Evolutionary conservation across 306 rosid genomes (phyloP).

Genomic region (Cucurbita pepo): DNA sequence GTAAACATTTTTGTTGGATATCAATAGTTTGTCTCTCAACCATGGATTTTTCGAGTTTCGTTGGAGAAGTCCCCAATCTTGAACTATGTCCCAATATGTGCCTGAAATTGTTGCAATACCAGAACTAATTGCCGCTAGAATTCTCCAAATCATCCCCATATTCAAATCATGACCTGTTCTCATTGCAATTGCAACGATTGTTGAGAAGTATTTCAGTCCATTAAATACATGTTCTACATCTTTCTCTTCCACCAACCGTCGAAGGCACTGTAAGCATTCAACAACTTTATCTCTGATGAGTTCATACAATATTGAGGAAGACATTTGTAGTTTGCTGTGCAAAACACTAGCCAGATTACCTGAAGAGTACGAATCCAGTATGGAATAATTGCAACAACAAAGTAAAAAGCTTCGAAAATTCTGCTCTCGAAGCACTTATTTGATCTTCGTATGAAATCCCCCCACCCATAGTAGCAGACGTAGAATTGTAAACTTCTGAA

Average conservation of each 20-base stretch:
- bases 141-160: conserved; percentile 6
- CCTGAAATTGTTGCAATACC: conserved; percentile 19
- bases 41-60: conserved; percentile 36
- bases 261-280: conserved; percentile 20
- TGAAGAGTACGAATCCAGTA: conserved; percentile 60
- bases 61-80: conserved; percentile 43
- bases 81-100: conserved; percentile 43
- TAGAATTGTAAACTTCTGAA: conserved; percentile 62
- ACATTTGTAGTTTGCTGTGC: background rate
- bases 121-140: conserved; percentile 24
- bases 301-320: background rate
- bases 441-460: conserved; percentile 43
- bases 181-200: conserved; percentile 29
- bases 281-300: background rate
- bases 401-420: conserved; percentile 29
- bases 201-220: conserved; percentile 29
- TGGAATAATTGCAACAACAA: conserved; percentile 52
- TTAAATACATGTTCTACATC: conserved; percentile 23
- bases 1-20: conserved; percentile 33
- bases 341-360: conserved; percentile 21
- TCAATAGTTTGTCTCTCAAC: conserved; percentile 57
- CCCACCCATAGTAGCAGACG: conserved; percentile 54
- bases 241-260: conserved; percentile 38
- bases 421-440: conserved; percentile 32
- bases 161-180: conserved; percentile 24